Conservation (phyloP, 1,139 yeast species). For the Zygosaccharomyces sapae region DNA sequence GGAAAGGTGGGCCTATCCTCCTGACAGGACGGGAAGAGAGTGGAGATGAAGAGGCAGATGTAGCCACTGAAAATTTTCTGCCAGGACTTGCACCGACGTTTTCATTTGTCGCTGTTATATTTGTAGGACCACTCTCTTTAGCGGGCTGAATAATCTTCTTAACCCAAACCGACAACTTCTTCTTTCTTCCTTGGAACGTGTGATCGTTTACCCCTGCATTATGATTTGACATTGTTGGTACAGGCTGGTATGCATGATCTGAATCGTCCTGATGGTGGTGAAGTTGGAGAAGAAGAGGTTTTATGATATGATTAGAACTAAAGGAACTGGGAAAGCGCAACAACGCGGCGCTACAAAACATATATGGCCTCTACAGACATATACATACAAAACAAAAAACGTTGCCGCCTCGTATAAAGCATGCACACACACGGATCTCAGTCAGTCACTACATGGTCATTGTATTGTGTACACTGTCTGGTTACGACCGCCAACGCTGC, state of each 20-base stretch:
- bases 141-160: slow-evolving; percentile 33
- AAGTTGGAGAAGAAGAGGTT: too few species aligned
- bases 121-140: slow-evolving; percentile 8
- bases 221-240: slow-evolving; percentile 2
- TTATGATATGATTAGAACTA: not conserved
- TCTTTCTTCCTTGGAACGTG: slow-evolving; percentile 27
- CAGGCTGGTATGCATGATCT: too few species aligned
- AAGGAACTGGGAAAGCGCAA: not conserved
- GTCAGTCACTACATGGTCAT: not conserved
- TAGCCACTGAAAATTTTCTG: not conserved
- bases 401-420: too few species aligned
- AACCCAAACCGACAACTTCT: slow-evolving; percentile 34
- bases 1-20: not conserved
- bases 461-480: not conserved
- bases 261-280: too few species aligned
- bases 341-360: not conserved
- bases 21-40: not conserved
- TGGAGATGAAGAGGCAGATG: too few species aligned
- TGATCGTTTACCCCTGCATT: slow-evolving; percentile 14
- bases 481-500: not conserved
- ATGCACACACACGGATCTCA: too few species aligned
- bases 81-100: not conserved
- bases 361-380: not conserved
- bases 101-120: not conserved
- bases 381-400: slow-evolving; percentile 1